These are phyloP conservation scores for Crassisporium funariophilum DNA, from an alignment of 768 basidiomycete species.

Conservation along the genomic window DNA sequence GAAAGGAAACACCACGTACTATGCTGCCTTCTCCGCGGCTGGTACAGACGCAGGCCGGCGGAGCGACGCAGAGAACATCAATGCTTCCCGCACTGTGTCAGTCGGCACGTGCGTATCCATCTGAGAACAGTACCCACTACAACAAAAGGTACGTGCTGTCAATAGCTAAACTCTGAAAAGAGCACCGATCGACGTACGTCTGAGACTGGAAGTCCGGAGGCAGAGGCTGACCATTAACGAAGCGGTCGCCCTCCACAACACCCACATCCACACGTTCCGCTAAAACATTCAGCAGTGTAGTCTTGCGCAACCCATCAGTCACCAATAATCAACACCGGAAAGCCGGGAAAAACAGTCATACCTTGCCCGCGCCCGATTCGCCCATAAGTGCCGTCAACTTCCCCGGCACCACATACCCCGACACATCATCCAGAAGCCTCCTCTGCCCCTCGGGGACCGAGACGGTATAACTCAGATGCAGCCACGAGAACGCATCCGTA, in stretches of 20 bases:
- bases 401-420: constrained; percentile 81
- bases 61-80: no score
- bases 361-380: constrained; percentile 50
- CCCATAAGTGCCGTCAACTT: constrained; percentile 82
- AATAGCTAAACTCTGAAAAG: no score
- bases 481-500: constrained; percentile 81
- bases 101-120: no score
- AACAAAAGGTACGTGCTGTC: no score
- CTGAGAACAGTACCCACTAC: no score
- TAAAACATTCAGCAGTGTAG: constrained; percentile 59
- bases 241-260: no score
- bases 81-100: no score
- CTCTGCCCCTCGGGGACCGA: constrained; percentile 48
- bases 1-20: constrained; percentile 54
- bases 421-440: constrained; percentile 68
- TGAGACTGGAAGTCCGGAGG: no score
- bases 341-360: constrained; percentile 30
- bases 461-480: constrained; percentile 67
- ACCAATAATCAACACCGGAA: neutral
- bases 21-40: no score
- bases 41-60: no score
- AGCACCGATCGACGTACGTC: no score
- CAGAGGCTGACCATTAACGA: no score
- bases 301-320: constrained; percentile 31
- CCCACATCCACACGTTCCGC: constrained; percentile 51